Conservation (phyloP, 225 moss, liverwort and hornwort genomes). For the Physcomitrellopsis africana region DNA sequence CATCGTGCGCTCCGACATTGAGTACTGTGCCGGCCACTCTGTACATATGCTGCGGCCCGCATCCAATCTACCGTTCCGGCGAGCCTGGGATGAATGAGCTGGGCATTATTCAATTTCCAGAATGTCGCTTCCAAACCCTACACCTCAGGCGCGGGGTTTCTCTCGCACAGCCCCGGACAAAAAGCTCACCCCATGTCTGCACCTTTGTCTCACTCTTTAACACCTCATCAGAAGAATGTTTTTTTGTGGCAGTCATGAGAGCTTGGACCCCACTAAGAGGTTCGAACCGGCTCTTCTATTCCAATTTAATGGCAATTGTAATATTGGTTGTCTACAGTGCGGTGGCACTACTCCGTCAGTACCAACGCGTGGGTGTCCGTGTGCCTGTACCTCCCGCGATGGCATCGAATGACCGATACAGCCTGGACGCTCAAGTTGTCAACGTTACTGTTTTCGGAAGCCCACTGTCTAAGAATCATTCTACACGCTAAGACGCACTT, state of each 20-base stretch:
- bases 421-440: too few relatives aligned
- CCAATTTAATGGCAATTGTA: neutral
- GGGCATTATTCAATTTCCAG: neutral
- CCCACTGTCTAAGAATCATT: too few relatives aligned
- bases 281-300: too few relatives aligned
- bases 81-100: conserved; percentile 3
- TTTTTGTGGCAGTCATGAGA: neutral
- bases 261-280: neutral
- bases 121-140: conserved; percentile 31
- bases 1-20: conserved; percentile 36
- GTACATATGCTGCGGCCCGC: neutral
- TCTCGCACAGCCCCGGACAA: neutral
- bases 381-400: too few relatives aligned
- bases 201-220: conserved; percentile 6
- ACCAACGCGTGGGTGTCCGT: too few relatives aligned
- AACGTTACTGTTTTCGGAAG: too few relatives aligned
- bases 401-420: too few relatives aligned
- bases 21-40: conserved; percentile 13
- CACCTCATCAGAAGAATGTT: conserved; percentile 1
- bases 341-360: too few relatives aligned
- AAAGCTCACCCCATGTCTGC: conserved; percentile 12
- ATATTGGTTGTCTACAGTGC: neutral
- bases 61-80: neutral
- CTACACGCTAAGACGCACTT: too few relatives aligned
- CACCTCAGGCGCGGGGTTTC: neutral